phyloP scores from a whole-genome alignment of 192 early-diverging fungal genomes.

The Entomortierella parvispora region DNA sequence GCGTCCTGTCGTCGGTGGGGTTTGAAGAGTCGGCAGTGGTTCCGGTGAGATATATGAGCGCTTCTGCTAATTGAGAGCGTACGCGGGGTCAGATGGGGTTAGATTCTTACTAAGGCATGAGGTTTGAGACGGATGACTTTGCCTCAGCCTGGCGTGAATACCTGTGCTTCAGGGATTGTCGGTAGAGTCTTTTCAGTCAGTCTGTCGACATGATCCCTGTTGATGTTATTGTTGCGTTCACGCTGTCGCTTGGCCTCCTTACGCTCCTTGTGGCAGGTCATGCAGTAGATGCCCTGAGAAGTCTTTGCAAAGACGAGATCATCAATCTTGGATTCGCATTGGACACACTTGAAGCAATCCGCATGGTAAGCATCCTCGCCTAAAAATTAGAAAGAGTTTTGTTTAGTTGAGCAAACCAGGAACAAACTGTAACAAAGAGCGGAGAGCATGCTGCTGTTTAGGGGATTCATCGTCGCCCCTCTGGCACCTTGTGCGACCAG shows the following conservation, averaged over 20 bases:
- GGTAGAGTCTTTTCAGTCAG: slow-evolving; percentile 36
- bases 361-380: slow-evolving; percentile 83
- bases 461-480: too few relatives aligned
- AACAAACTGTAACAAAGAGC: background rate
- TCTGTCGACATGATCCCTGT: slow-evolving; percentile 34
- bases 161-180: slow-evolving; percentile 42
- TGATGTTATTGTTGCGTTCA: slow-evolving; percentile 59
- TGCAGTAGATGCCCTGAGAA: slow-evolving; percentile 82
- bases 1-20: too few relatives aligned
- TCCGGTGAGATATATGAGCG: too few relatives aligned
- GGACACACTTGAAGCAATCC: slow-evolving; percentile 82
- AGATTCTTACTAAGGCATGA: too few relatives aligned
- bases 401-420: background rate
- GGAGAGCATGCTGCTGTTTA: too few relatives aligned
- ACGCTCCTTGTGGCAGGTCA: slow-evolving; percentile 74
- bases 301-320: slow-evolving; percentile 85
- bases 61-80: too few relatives aligned
- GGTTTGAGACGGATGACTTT: too few relatives aligned
- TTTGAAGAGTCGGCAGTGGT: too few relatives aligned
- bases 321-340: slow-evolving; percentile 77
- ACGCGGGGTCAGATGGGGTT: too few relatives aligned
- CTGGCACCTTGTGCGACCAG: too few relatives aligned
- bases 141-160: slow-evolving; percentile 3
- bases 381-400: slow-evolving; percentile 19
- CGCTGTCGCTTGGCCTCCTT: slow-evolving; percentile 71